Base-by-base conservation (phyloP, 306 rosid genomes). In the Ormosia emarginata region DNA sequence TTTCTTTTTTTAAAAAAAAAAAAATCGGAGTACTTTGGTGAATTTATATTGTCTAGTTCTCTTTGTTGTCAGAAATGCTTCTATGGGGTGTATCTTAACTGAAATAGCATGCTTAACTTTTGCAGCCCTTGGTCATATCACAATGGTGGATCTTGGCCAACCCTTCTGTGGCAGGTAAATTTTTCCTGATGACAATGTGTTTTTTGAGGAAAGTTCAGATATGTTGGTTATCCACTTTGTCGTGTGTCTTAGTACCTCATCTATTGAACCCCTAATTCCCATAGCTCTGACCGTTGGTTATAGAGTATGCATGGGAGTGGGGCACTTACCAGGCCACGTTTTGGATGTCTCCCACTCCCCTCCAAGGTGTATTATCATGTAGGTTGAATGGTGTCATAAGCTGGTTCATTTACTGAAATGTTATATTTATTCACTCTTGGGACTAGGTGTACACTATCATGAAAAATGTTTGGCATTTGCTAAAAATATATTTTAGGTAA, bases 91-190 rank as follows among this genome's bases (percentile, higher is more conserved):
- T 36, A 36, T 74, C 78, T 71, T 76, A 65, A 65, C 78, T 7
- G 65, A 80, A 64, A 47, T 65, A 43, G 30, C 57, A 67, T 67
- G 59, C 55, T 77, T 78, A 64, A 87, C 75, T 73, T 74, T 85
- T 82, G 83, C 90, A 94, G 98, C 64, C 92, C 98, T 8, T 94
- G 97, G 98, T 94, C 98, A 59, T 94, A 92, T 87, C 98, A 94
- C 58, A 94, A 94, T 29, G 94, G 95, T 4, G 97, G 98, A 70
- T 92, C 97, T 46, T 94, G 98, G 97, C 98, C 98, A 66, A 88
- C 94, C 34, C 96, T 94, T 52, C 64, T 94, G 32, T 94, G 98
- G 98, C 98, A 92, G 97, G 98, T 94, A 75, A 86, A 18, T 59
- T 24, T 66, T 74, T 66, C 62, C 40, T 49, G 55, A 36, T 83